Evolutionary conservation across 2,329 filamentous ascomycete genomes (phyloP), one percentile per base, ranked within the genome.

Genomic region (Clonostachys sp.): DNA sequence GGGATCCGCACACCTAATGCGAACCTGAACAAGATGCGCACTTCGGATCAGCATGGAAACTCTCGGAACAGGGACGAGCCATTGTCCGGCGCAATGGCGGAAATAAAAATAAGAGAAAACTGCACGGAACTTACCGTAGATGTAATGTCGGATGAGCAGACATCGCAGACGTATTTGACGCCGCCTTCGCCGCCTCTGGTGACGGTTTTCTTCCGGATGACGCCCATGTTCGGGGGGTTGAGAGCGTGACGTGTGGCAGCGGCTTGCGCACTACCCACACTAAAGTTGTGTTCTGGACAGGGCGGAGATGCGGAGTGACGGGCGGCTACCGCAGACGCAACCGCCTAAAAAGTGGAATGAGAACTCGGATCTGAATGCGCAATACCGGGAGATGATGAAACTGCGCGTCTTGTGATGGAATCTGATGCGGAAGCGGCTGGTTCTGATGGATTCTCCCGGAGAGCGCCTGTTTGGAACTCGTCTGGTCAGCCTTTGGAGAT

Each of bases 101-200:
- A 17, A 46, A 33, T 45, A 49, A 42, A 34, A 36, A 45, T 24
- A 39, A 41, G 36, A 47, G 41, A 46, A 43, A 39, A 44, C 42
- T 42, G 34, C 47, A 46, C 42, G 48, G 44, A 18, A 76, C 86
- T 61, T 78, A 95, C 94, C 42, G 94, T 99, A 6, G 91, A 94
- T 42, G 94, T 99, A 57, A 99, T 95, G 66, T 99, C 94, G 49
- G 89, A 89, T 41, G 90, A 95, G 67, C 94, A 99, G 50, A 95
- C 86, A 67, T 99, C 95, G 74, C 94, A 99, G 55, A 97, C 90
- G 66, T 95, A 99, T 66, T 97, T 96, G 34, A 91, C 88, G 53
- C 89, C 89, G 43, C 88, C 91, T 64, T 96, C 90, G 45, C 87
- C 90, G 53, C 89, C 89, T 61, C 89, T 80, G 47, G 86, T 84